These are phyloP conservation scores for Guadua angustifolia DNA, from an alignment of 176 grass and related monocot species.

Conservation along the genomic window DNA sequence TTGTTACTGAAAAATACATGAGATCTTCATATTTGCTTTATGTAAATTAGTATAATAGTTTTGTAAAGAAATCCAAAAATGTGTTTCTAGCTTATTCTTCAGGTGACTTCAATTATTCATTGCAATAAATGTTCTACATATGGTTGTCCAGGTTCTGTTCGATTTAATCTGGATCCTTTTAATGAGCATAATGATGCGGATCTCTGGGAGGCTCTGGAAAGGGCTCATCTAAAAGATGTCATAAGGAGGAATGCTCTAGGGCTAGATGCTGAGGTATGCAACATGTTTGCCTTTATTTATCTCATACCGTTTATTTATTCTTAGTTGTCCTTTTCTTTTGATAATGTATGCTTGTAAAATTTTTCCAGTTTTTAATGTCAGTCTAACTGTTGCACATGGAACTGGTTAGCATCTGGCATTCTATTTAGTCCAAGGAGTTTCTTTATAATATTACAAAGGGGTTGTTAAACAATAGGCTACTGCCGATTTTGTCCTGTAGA, in stretches of 20 bases:
- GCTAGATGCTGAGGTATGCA: conserved; percentile 83
- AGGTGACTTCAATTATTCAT: not conserved
- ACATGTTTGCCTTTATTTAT: conserved; percentile 38
- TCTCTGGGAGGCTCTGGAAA: conserved; percentile 97
- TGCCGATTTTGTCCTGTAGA: not conserved
- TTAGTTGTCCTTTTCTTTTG: not conserved
- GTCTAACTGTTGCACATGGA: conserved; percentile 6
- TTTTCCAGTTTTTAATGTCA: conserved; percentile 16
- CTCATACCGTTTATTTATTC: not conserved
- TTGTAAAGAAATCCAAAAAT: not conserved
- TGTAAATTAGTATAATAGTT: conserved; percentile 2
- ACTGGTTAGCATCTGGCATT: conserved; percentile 8
- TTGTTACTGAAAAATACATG: conserved; percentile 38
- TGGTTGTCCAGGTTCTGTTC: conserved; percentile 71
- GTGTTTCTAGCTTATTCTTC: conserved; percentile 10
- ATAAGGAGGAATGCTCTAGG: conserved; percentile 88
- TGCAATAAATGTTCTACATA: conserved; percentile 21
- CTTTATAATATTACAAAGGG: conserved; percentile 6
- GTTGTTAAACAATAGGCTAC: conserved; percentile 29
- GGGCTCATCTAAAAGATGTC: conserved; percentile 96
- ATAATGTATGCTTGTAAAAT: not conserved
- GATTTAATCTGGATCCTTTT: conserved; percentile 99
- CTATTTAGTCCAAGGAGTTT: not conserved
- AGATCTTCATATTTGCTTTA: not conserved
- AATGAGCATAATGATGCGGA: conserved; percentile 97